phyloP scores from a whole-genome alignment of 1,284 basidiomycete genomes.

The Microbotryum silenes-acaulis region DNA sequence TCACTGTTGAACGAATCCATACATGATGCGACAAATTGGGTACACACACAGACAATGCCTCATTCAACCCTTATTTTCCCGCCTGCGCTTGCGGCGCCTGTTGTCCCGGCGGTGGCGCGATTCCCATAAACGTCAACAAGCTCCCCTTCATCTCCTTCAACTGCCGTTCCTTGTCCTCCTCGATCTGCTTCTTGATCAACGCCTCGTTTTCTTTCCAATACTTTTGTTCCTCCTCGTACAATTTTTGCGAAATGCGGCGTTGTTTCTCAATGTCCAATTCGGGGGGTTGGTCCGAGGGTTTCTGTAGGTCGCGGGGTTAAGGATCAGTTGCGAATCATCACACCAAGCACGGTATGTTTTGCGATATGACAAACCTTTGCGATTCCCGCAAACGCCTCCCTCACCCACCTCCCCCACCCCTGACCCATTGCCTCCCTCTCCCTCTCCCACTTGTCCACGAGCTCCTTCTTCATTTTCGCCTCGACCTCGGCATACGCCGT shows the following conservation, averaged over 20 bases:
- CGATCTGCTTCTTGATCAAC: conserved; percentile 66
- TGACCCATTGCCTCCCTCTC: conserved; percentile 43
- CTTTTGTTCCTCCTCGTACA: conserved; percentile 78
- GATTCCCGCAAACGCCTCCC: conserved; percentile 54
- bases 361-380: conserved; percentile 38
- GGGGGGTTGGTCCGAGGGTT: conserved; percentile 36
- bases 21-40: too few species aligned
- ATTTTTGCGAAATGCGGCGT: conserved; percentile 72
- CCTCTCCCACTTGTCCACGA: conserved; percentile 75
- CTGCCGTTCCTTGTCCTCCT: conserved; percentile 75
- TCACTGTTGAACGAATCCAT: too few species aligned
- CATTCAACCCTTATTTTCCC: too few species aligned
- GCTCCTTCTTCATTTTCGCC: conserved; percentile 64
- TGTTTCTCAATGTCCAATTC: conserved; percentile 82
- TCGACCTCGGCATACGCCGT: conserved; percentile 82
- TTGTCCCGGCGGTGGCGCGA: conserved; percentile 7
- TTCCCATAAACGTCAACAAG: conserved; percentile 20
- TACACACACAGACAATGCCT: too few species aligned
- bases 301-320: conserved; percentile 43
- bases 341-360: too few species aligned
- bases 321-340: not conserved
- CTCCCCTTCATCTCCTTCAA: conserved; percentile 43
- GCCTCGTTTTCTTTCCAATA: conserved; percentile 76
- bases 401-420: conserved; percentile 45
- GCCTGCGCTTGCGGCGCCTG: too few species aligned